These are phyloP conservation scores for Cordyceps tenuipes DNA, from an alignment of 2,329 filamentous ascomycete species.

Conservation along the genomic window DNA sequence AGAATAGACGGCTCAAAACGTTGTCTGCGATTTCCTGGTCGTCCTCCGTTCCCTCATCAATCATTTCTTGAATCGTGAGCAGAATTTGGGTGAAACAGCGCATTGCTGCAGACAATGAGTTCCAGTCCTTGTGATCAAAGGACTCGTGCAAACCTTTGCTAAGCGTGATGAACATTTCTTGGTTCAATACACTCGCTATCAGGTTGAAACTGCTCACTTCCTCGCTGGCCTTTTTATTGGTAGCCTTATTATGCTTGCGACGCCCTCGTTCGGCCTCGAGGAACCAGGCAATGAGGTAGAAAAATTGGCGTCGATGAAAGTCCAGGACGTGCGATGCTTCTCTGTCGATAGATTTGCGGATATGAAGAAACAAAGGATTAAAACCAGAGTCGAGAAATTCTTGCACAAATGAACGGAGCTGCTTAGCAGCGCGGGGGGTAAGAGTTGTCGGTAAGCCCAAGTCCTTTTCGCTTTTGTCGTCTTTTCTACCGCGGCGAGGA, in stretches of 20 bases:
- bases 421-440: conserved; percentile 62
- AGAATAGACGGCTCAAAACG: conserved; percentile 93
- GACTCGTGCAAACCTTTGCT: conserved; percentile 74
- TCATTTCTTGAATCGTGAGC: conserved; percentile 88
- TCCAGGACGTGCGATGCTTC: conserved; percentile 74
- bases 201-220: conserved; percentile 73
- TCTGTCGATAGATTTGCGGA: conserved; percentile 83
- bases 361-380: conserved; percentile 78
- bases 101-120: conserved; percentile 78
- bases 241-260: conserved; percentile 49
- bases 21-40: conserved; percentile 98
- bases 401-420: conserved; percentile 74
- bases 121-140: conserved; percentile 78
- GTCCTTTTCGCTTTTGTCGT: conserved; percentile 59
- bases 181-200: conserved; percentile 81
- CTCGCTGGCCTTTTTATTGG: conserved; percentile 36
- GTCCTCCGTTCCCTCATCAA: conserved; percentile 74
- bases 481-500: conserved; percentile 54
- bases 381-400: conserved; percentile 94
- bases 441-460: conserved; percentile 67
- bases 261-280: conserved; percentile 74
- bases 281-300: conserved; percentile 91
- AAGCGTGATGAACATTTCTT: conserved; percentile 87
- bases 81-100: conserved; percentile 92
- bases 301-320: conserved; percentile 76